Conservation (phyloP, 371 early-diverging fungal genomes). For the Lichtheimia ramosa region DNA sequence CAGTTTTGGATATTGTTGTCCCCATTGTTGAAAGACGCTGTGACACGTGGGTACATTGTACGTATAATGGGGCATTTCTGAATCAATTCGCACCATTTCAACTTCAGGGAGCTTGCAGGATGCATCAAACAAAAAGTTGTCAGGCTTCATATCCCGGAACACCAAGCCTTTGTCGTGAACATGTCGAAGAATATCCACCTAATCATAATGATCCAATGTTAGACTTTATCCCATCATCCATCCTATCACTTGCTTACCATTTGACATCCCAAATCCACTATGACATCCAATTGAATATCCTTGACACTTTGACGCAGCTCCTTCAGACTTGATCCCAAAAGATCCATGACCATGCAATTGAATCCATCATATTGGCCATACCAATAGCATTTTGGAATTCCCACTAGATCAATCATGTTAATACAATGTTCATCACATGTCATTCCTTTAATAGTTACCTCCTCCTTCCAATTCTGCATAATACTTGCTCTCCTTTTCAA, state of each 20-base stretch:
- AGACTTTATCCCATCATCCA: neutral
- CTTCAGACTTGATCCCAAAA: slow-evolving; percentile 94
- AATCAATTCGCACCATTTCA: slow-evolving; percentile 3
- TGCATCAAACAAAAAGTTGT: slow-evolving; percentile 88
- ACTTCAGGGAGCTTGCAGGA: slow-evolving; percentile 32
- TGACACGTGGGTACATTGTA: slow-evolving; percentile 10
- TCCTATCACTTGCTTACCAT: slow-evolving; percentile 37
- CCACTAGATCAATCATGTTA: slow-evolving; percentile 37
- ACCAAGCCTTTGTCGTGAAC: slow-evolving; percentile 90
- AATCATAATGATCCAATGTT: slow-evolving; percentile 1
- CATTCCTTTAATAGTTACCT: no score
- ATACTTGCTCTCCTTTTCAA: slow-evolving; percentile 50
- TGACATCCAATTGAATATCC: slow-evolving; percentile 47
- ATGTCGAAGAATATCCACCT: slow-evolving; percentile 96
- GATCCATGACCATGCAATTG: slow-evolving; percentile 93
- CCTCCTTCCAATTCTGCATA: slow-evolving; percentile 53
- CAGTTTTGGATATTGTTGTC: slow-evolving; percentile 22
- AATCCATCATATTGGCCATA: slow-evolving; percentile 92
- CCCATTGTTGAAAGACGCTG: slow-evolving; percentile 22
- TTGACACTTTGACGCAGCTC: slow-evolving; percentile 66
- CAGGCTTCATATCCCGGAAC: slow-evolving; percentile 90
- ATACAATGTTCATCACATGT: no score
- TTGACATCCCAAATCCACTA: slow-evolving; percentile 57
- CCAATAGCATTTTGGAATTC: slow-evolving; percentile 88
- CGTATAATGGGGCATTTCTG: slow-evolving; percentile 4